phyloP scores from a whole-genome alignment of 768 basidiomycete genomes.

The Russula sp. region DNA sequence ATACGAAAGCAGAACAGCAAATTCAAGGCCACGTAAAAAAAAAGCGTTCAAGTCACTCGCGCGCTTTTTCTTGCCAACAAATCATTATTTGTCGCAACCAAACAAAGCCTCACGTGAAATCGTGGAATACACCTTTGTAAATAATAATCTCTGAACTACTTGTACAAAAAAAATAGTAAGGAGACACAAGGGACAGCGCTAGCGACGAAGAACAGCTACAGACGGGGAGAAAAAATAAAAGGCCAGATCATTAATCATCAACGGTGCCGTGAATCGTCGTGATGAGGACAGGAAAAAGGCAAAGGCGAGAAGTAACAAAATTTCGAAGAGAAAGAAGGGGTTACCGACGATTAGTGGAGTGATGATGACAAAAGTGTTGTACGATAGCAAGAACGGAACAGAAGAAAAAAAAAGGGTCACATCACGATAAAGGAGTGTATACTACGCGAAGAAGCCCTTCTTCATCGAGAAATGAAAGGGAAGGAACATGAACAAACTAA shows the following conservation, averaged over 20 bases:
- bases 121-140: neutral
- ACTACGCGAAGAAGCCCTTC: neutral
- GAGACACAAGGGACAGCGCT: neutral
- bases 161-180: neutral
- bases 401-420: neutral
- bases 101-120: slow-evolving; percentile 5
- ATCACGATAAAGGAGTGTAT: neutral
- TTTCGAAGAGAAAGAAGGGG: neutral
- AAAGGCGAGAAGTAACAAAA: neutral
- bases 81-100: neutral
- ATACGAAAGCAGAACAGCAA: neutral
- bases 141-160: neutral
- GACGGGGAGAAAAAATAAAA: neutral
- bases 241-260: neutral
- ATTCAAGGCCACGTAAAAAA: neutral
- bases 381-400: neutral
- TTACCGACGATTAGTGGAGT: neutral
- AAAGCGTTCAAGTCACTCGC: neutral
- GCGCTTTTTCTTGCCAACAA: neutral
- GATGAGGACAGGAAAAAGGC: neutral
- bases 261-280: neutral
- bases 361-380: neutral
- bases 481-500: neutral
- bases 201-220: slow-evolving; percentile 1
- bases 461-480: slow-evolving; percentile 4